Percentiles rank a stretch among this genome's conserved stretches.
Conservation (phyloP, 441 rosid species). For the Euphorbia corollata region DNA sequence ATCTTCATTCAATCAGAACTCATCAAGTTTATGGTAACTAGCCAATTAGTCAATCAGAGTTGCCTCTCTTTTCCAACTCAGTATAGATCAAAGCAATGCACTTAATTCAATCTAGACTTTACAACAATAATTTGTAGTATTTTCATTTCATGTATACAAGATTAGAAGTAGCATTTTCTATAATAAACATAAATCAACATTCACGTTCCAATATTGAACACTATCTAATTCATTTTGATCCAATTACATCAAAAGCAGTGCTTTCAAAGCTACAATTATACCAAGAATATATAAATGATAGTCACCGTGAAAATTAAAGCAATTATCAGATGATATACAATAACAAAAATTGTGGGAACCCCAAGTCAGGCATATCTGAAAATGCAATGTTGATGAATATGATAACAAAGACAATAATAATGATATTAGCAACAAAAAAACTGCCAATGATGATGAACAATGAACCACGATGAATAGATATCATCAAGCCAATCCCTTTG, state of each 20-base stretch:
- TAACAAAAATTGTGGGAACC: background rate
- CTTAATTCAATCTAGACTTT: background rate
- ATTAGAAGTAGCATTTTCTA: background rate
- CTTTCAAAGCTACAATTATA: background rate
- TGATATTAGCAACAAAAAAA: background rate
- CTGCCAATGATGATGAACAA: background rate
- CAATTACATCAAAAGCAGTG: background rate
- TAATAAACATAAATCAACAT: background rate
- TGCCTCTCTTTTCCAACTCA: background rate
- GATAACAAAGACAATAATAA: background rate
- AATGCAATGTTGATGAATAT: background rate
- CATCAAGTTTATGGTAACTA: background rate
- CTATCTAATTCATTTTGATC: background rate
- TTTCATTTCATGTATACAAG: background rate
- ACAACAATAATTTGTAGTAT: background rate
- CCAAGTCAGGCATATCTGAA: background rate
- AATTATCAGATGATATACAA: background rate
- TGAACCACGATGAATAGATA: background rate
- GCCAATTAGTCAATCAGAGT: background rate
- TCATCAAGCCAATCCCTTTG: background rate
- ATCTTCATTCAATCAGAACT: background rate
- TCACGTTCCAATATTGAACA: background rate
- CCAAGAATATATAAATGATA: background rate
- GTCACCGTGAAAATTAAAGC: background rate
- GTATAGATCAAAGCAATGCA: background rate